These are phyloP conservation scores for Boletus rubropictus DNA, from an alignment of 768 basidiomycete genomes.

Conservation along the genomic window DNA sequence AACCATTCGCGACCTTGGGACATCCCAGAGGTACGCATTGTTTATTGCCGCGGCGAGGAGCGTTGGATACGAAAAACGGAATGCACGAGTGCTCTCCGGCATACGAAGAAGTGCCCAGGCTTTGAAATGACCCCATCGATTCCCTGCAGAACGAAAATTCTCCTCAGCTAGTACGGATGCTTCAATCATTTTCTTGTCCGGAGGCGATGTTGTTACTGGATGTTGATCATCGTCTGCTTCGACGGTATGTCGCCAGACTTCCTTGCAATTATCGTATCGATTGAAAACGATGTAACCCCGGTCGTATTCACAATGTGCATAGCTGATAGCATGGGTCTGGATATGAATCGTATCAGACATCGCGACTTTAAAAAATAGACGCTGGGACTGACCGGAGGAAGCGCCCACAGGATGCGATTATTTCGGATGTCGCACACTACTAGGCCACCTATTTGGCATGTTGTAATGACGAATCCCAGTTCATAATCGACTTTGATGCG, in stretches of 20 bases:
- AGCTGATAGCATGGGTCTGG: slow-evolving; percentile 18
- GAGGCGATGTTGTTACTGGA: slow-evolving; percentile 26
- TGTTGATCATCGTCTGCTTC: slow-evolving; percentile 26
- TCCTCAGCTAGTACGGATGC: slow-evolving; percentile 21
- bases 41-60: slow-evolving; percentile 45
- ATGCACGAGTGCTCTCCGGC: slow-evolving; percentile 46
- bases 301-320: slow-evolving; percentile 71
- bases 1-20: slow-evolving; percentile 44
- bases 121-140: slow-evolving; percentile 46
- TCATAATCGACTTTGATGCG: slow-evolving; percentile 73
- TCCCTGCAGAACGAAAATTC: slow-evolving; percentile 7
- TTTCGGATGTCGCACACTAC: slow-evolving; percentile 49
- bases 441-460: slow-evolving; percentile 50
- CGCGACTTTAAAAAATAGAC: background rate
- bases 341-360: slow-evolving; percentile 1
- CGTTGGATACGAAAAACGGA: slow-evolving; percentile 63
- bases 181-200: slow-evolving; percentile 27
- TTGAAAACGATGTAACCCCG: slow-evolving; percentile 70
- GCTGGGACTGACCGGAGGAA: slow-evolving; percentile 42
- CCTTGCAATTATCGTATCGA: slow-evolving; percentile 48
- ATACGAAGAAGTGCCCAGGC: slow-evolving; percentile 55
- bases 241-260: slow-evolving; percentile 59
- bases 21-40: slow-evolving; percentile 57
- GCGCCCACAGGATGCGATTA: slow-evolving; percentile 53
- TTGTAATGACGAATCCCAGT: slow-evolving; percentile 54